A percentile compares a stretch with the other conserved stretches of the same genome.
Evolutionary conservation across 1,139 yeast species (phyloP).

Genomic region (Torulaspora pretoriensis): DNA sequence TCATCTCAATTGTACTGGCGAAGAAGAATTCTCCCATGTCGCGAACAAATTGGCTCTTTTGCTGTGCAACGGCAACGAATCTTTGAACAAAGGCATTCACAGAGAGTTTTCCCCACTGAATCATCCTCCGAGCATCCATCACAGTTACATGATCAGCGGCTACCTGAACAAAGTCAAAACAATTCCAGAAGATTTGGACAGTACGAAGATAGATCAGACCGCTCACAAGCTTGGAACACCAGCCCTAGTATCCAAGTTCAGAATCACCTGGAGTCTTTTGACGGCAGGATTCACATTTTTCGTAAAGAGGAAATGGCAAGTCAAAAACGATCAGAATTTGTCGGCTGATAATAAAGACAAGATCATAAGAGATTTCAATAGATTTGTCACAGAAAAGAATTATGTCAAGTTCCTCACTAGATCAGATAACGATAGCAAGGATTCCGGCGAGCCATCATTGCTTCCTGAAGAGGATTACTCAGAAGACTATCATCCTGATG

Average conservation of each 20-base stretch:
- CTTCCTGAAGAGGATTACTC: conserved; percentile 49
- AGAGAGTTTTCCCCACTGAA: conserved; percentile 23
- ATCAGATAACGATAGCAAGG: conserved; percentile 13
- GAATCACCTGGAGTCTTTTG: conserved; percentile 8
- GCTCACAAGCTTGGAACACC: conserved; percentile 13
- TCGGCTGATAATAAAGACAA: background rate
- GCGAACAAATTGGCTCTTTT: conserved; percentile 29
- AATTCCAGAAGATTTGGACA: conserved; percentile 26
- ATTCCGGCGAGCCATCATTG: conserved; percentile 17
- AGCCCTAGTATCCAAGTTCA: conserved; percentile 11
- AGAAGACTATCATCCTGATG: conserved; percentile 39
- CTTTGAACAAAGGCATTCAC: conserved; percentile 24
- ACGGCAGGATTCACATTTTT: conserved; percentile 10
- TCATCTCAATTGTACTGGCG: conserved; percentile 35
- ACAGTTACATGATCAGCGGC: conserved; percentile 30
- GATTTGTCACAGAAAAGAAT: conserved; percentile 28
- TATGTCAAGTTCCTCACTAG: conserved; percentile 25
- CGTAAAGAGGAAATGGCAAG: conserved; percentile 8
- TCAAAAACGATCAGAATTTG: conserved; percentile 12
- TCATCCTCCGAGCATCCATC: conserved; percentile 17
- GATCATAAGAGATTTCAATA: conserved; percentile 21
- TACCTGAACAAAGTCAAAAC: conserved; percentile 26
- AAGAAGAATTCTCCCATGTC: conserved; percentile 32
- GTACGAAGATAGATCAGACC: conserved; percentile 7
- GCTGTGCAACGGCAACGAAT: conserved; percentile 27